Percentiles rank a stretch among this genome's conserved stretches.
Conservation (phyloP, 495 filamentous ascomycete genomes). For the Physcia stellaris region DNA sequence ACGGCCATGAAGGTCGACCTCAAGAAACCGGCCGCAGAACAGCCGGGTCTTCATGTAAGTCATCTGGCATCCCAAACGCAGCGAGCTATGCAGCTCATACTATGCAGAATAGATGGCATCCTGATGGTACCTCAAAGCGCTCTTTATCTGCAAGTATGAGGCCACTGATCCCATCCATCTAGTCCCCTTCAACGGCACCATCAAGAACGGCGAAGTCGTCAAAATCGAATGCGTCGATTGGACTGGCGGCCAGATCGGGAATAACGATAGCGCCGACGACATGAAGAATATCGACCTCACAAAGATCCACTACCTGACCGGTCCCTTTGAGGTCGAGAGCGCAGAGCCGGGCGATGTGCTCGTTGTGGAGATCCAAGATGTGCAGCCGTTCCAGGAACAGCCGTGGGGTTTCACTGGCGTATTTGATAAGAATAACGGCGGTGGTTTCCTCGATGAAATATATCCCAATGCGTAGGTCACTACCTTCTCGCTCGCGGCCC, state of each 20-base stretch:
- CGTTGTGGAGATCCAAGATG: slow-evolving; percentile 88
- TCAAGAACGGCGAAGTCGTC: slow-evolving; percentile 76
- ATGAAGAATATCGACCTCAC: slow-evolving; percentile 76
- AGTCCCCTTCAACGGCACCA: slow-evolving; percentile 67
- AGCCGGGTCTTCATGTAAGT: slow-evolving; percentile 63
- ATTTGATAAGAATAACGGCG: slow-evolving; percentile 72
- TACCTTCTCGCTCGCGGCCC: background rate
- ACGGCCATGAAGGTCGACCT: slow-evolving; percentile 65
- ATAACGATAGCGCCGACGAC: slow-evolving; percentile 85
- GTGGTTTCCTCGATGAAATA: slow-evolving; percentile 81
- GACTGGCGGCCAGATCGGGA: slow-evolving; percentile 67
- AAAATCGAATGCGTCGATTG: slow-evolving; percentile 95
- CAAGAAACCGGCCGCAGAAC: slow-evolving; percentile 62
- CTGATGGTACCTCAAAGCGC: slow-evolving; percentile 50
- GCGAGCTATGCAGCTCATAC: slow-evolving; percentile 3
- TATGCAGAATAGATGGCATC: slow-evolving; percentile 81
- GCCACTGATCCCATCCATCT: too few relatives aligned
- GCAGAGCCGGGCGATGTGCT: slow-evolving; percentile 81
- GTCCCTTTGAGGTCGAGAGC: slow-evolving; percentile 79
- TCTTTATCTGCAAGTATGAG: background rate
- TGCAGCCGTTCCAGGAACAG: slow-evolving; percentile 74
- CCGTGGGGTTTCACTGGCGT: slow-evolving; percentile 91
- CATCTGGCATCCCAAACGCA: background rate
- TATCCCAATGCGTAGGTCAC: slow-evolving; percentile 61
- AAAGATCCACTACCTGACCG: slow-evolving; percentile 73